Evolutionary conservation across 169 alveolate species (phyloP).

Genomic region (Plasmodium coatneyi): DNA sequence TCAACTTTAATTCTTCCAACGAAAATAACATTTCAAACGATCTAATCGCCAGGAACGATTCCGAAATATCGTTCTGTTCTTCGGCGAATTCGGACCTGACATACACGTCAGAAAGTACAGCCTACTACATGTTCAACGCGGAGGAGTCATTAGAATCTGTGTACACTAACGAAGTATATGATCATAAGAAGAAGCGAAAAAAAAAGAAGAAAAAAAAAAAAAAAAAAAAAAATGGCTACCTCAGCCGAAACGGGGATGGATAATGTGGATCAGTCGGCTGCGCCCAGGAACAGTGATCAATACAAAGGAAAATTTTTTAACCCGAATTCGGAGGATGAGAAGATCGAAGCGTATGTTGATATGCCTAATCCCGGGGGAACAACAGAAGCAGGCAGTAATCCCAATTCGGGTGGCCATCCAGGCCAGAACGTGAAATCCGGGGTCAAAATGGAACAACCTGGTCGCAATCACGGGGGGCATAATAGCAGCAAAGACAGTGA

Average conservation of each 20-base stretch:
- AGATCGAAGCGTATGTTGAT: conserved; percentile 2
- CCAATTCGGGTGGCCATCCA: background rate
- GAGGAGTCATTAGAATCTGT: conserved; percentile 62
- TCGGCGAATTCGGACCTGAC: conserved; percentile 62
- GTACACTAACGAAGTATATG: conserved; percentile 32
- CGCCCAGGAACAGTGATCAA: background rate
- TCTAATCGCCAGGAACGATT: conserved; percentile 6
- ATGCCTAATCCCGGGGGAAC: background rate
- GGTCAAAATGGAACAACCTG: background rate
- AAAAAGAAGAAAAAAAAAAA: conserved; percentile 13
- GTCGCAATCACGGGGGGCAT: background rate
- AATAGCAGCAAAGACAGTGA: background rate
- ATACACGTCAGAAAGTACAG: conserved; percentile 63
- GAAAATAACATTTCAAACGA: conserved; percentile 28
- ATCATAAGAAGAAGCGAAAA: conserved; percentile 55
- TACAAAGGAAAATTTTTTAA: background rate
- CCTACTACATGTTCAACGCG: conserved; percentile 27
- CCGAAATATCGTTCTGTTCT: conserved; percentile 70
- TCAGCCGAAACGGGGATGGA: background rate
- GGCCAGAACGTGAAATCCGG: background rate
- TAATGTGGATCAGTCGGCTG: background rate
- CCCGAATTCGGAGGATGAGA: conserved; percentile 19
- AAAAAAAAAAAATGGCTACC: background rate
- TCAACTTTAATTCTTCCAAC: conserved; percentile 37
- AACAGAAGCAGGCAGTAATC: background rate